phyloP scores from a whole-genome alignment of 164 flowering plant species.

The Tinospora cordifolia region DNA sequence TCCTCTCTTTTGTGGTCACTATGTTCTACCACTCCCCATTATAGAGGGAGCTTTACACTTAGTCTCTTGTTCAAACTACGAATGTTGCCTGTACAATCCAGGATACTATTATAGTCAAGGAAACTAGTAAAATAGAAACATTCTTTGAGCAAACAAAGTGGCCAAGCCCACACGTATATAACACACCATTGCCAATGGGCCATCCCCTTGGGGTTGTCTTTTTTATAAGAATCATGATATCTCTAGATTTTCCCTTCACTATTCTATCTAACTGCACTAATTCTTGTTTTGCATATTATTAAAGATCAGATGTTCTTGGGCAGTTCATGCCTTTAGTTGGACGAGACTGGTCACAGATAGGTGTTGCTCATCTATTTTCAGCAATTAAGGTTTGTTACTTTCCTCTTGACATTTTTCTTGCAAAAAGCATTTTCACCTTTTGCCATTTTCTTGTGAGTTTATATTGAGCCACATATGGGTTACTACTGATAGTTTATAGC shows the following conservation, averaged over 20 bases:
- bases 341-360: constrained; percentile 91
- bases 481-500: not conserved
- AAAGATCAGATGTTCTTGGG: constrained; percentile 96
- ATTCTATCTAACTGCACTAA: not conserved
- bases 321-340: constrained; percentile 99
- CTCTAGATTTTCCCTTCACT: not conserved
- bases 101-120: too few species aligned
- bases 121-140: too few species aligned
- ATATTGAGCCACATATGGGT: not conserved
- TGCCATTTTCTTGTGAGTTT: not conserved
- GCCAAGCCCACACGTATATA: too few species aligned
- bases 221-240: not conserved
- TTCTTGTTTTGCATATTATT: constrained; percentile 14
- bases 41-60: too few species aligned
- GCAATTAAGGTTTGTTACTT: constrained; percentile 74
- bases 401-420: not conserved
- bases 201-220: not conserved
- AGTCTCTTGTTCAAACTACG: too few species aligned
- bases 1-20: too few species aligned
- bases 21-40: too few species aligned
- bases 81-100: too few species aligned
- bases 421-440: not conserved
- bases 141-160: too few species aligned
- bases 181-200: too few species aligned
- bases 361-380: constrained; percentile 90